A percentile compares a stretch with the other conserved stretches of the same genome.
These are phyloP conservation scores for Monosporascus sp. DNA, from an alignment of 2,329 filamentous ascomycete species.

Conservation along the genomic window DNA sequence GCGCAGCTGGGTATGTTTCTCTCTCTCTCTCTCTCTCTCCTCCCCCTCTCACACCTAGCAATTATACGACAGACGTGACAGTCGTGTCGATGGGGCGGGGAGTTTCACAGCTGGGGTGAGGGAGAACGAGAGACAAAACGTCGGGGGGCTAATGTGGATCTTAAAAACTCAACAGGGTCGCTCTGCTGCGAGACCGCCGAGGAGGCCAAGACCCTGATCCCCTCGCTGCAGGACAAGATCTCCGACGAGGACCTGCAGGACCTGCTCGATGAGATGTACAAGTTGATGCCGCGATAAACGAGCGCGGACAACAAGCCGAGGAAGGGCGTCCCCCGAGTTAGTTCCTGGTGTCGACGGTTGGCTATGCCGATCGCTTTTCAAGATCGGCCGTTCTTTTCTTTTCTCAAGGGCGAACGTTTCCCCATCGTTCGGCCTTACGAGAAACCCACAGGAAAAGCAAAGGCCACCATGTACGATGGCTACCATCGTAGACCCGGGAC, in stretches of 20 bases:
- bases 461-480: too few relatives aligned
- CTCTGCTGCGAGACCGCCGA: slow-evolving; percentile 89
- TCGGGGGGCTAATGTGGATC: background rate
- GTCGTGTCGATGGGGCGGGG: background rate
- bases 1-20: slow-evolving; percentile 72
- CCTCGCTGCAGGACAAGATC: slow-evolving; percentile 84
- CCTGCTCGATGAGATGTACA: slow-evolving; percentile 84
- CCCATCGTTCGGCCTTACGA: too few relatives aligned
- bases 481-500: too few relatives aligned
- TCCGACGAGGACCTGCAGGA: slow-evolving; percentile 82
- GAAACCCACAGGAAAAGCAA: too few relatives aligned
- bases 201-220: slow-evolving; percentile 94
- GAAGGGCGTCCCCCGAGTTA: too few relatives aligned
- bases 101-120: background rate
- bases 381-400: too few relatives aligned
- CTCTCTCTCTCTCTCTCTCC: background rate
- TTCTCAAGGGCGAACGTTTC: too few relatives aligned
- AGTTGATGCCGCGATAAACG: slow-evolving; percentile 46
- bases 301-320: background rate
- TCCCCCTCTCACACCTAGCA: background rate
- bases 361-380: too few relatives aligned
- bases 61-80: background rate
- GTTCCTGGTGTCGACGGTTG: too few relatives aligned
- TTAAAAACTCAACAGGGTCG: slow-evolving; percentile 54
- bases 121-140: background rate